Evolutionary conservation across 2,329 filamentous ascomycete genomes (phyloP), one percentile per base, ranked within the genome.

Genomic region (Fusarium oligoseptatum): DNA sequence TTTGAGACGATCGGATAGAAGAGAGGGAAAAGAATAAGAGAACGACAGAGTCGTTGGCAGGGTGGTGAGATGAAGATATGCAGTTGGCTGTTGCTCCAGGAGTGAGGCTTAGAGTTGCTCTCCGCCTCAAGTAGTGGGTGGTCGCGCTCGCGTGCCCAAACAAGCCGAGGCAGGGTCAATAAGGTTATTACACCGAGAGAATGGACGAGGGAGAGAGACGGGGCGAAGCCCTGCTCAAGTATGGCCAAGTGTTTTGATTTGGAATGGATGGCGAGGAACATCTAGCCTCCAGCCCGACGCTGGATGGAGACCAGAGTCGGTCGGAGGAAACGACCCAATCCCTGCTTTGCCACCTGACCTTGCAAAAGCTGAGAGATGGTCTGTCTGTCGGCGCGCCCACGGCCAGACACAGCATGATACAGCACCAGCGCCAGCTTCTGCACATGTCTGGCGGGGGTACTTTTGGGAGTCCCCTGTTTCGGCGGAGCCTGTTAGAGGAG

Each of bases 21-120:
- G 43, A 66, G 41, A 37, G 27, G 32, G 17, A 39, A 15, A 57
- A 34, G 55, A 6, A 45, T 20, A 64, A 58, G 37, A 39, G 29
- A 55, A 34, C 15, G 32, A 24, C 29, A 36, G 45, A 58, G 36
- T 61, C 37, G 32, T 50, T 36, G 36, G 24, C 63, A 55, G 56
- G 43, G 57, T 24, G 24, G 64, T 74, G 43, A 72, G 68, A 63
- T 29, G 48, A 48, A 68, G 58, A 52, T 56, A 70, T 65, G 60
- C 50, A 63, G 43, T 57, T 48, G 37, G 60, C 50, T 52, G 43
- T 65, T 48, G 27, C 48, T 72, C 24, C 60, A 74, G 56, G 11
- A 27, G 22, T 39, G 52, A 72, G 72, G 72, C 72, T 74, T 70
- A 64, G 72, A 75, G 58, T 50, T 69, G 29, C 64, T 74, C 64